Evolutionary conservation across 169 alveolate species (phyloP).

Genomic region (Pseudocohnilembus persalinus): DNA sequence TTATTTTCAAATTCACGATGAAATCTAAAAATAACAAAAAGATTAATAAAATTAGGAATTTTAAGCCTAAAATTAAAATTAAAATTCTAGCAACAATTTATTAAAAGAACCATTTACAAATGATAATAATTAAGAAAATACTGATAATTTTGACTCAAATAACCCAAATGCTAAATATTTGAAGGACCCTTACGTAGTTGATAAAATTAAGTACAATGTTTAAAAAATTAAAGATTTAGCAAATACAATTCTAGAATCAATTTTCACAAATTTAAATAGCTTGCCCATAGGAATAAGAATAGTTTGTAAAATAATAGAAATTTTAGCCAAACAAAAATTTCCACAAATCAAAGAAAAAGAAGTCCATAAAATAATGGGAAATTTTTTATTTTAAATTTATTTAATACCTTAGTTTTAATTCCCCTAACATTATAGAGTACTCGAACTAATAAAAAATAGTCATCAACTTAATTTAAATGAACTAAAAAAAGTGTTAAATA

Average conservation of each 20-base stretch:
- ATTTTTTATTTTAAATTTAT: conserved; percentile 7
- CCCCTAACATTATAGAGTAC: conserved; percentile 6
- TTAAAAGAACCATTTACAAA: no score
- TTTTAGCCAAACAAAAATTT: neutral
- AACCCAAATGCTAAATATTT: neutral
- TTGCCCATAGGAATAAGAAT: conserved; percentile 10
- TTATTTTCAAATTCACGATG: no score
- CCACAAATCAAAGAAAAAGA: neutral
- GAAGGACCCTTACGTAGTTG: neutral
- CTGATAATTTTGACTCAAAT: no score
- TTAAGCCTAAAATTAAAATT: no score
- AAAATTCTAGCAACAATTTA: no score
- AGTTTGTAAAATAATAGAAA: conserved; percentile 26
- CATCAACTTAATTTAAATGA: conserved; percentile 10
- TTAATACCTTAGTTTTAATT: conserved; percentile 14
- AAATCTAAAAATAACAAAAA: no score
- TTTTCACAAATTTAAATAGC: conserved; percentile 8
- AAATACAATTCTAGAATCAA: conserved; percentile 1
- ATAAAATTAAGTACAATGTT: neutral
- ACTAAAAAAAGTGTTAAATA: conserved; percentile 2
- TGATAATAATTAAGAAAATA: no score
- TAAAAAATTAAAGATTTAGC: conserved; percentile 6
- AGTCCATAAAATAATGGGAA: conserved; percentile 8
- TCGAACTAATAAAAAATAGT: conserved; percentile 4
- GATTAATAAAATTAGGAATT: neutral